phyloP scores from a whole-genome alignment of 2,329 filamentous ascomycete genomes.

The Fusarium robinianum region DNA sequence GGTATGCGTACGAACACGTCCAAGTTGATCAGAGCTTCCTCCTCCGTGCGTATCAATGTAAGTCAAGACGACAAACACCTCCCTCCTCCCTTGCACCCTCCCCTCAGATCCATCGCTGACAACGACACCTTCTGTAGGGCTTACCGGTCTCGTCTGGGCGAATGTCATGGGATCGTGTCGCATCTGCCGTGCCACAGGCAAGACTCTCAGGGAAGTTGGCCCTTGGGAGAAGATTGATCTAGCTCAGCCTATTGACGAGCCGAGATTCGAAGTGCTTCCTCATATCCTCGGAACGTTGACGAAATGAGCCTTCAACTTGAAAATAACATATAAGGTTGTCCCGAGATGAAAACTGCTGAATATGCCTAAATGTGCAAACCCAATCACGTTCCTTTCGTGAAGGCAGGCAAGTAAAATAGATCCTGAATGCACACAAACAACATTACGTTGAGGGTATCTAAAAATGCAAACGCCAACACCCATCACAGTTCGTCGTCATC shows the following conservation, averaged over 20 bases:
- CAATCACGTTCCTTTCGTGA: no score
- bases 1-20: conserved; percentile 68
- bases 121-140: conserved; percentile 40
- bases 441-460: conserved; percentile 33
- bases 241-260: conserved; percentile 45
- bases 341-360: no score
- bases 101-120: not conserved
- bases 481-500: conserved; percentile 46
- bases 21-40: conserved; percentile 44
- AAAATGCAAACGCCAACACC: conserved; percentile 11
- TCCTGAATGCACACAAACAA: conserved; percentile 1
- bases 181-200: conserved; percentile 54
- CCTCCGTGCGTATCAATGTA: conserved; percentile 56
- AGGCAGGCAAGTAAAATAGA: not conserved
- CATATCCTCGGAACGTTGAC: conserved; percentile 58
- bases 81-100: not conserved
- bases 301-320: conserved; percentile 49
- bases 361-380: no score
- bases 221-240: conserved; percentile 57
- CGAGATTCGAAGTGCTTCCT: conserved; percentile 50
- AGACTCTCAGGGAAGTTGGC: conserved; percentile 53
- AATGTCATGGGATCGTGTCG: conserved; percentile 56
- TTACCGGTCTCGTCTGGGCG: conserved; percentile 59
- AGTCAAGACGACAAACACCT: no score
- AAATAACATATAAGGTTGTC: no score